These are phyloP conservation scores for Nannochloris sp. DNA, from an alignment of 139 green algal genomes.

Conservation along the genomic window DNA sequence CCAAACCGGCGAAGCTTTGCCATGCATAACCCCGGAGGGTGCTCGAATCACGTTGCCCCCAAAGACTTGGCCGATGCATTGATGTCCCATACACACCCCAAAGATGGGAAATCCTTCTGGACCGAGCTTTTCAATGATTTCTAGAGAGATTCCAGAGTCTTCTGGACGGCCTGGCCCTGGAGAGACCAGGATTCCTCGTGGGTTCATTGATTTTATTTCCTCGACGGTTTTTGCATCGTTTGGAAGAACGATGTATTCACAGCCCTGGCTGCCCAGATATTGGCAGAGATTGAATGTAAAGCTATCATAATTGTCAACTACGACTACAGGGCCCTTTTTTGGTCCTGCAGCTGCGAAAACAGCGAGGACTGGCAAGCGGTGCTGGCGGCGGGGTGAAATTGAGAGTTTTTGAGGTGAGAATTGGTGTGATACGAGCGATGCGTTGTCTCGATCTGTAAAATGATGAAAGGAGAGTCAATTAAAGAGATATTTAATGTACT, in stretches of 20 bases:
- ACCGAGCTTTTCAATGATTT: constrained; percentile 74
- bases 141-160: constrained; percentile 91
- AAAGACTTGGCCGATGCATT: constrained; percentile 94
- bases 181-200: constrained; percentile 85
- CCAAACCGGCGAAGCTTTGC: constrained; percentile 86
- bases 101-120: constrained; percentile 79
- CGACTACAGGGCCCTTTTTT: constrained; percentile 60
- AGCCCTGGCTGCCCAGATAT: constrained; percentile 90
- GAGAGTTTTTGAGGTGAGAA: too few relatives aligned
- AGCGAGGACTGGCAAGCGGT: too few relatives aligned
- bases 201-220: constrained; percentile 78
- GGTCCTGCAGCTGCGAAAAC: constrained; percentile 2
- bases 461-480: too few relatives aligned
- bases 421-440: too few relatives aligned
- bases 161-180: constrained; percentile 84
- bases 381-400: too few relatives aligned
- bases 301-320: constrained; percentile 98
- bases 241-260: constrained; percentile 84
- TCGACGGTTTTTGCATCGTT: constrained; percentile 95
- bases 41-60: constrained; percentile 74
- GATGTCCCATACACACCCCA: constrained; percentile 98
- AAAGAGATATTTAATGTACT: too few relatives aligned
- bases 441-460: too few relatives aligned
- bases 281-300: constrained; percentile 98
- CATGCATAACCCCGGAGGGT: constrained; percentile 92